Percentiles rank a stretch among this genome's conserved stretches.
Evolutionary conservation across 2,329 filamentous ascomycete genomes (phyloP).

Genomic region (Triangularia verruculosa): DNA sequence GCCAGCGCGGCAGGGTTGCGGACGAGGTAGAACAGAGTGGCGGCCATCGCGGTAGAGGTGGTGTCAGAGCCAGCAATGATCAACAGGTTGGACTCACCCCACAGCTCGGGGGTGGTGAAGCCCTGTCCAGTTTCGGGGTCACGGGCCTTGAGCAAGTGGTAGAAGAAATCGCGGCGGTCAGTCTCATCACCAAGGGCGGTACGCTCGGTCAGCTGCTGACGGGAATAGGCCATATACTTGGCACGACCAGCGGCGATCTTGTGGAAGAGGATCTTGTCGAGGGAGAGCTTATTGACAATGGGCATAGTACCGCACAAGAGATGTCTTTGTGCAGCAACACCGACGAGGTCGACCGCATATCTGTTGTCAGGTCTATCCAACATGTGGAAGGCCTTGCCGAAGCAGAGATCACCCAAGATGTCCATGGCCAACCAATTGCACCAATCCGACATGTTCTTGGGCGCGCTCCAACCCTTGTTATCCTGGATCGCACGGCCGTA

Average conservation of each 20-base stretch:
- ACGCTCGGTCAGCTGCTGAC: constrained; percentile 62
- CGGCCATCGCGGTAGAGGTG: constrained; percentile 65
- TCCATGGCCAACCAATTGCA: constrained; percentile 63
- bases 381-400: constrained; percentile 62
- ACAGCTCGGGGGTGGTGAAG: constrained; percentile 64
- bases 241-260: constrained; percentile 64
- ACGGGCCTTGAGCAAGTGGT: constrained; percentile 67
- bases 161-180: constrained; percentile 72
- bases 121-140: constrained; percentile 69
- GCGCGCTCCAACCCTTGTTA: constrained; percentile 54
- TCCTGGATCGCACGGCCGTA: constrained; percentile 38
- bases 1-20: constrained; percentile 48
- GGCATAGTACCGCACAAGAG: constrained; percentile 73
- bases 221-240: constrained; percentile 69
- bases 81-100: constrained; percentile 68
- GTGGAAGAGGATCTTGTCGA: constrained; percentile 67
- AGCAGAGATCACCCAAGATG: constrained; percentile 59
- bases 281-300: constrained; percentile 60
- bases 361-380: constrained; percentile 58
- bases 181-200: constrained; percentile 64
- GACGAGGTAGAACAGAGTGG: constrained; percentile 61
- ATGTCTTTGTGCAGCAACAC: constrained; percentile 65
- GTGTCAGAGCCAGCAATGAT: constrained; percentile 72
- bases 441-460: constrained; percentile 62
- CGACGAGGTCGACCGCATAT: constrained; percentile 65